Evolutionary conservation across 1,139 yeast species (phyloP), one percentile per base, ranked within the genome.

Genomic region (Candida freyschussii): DNA sequence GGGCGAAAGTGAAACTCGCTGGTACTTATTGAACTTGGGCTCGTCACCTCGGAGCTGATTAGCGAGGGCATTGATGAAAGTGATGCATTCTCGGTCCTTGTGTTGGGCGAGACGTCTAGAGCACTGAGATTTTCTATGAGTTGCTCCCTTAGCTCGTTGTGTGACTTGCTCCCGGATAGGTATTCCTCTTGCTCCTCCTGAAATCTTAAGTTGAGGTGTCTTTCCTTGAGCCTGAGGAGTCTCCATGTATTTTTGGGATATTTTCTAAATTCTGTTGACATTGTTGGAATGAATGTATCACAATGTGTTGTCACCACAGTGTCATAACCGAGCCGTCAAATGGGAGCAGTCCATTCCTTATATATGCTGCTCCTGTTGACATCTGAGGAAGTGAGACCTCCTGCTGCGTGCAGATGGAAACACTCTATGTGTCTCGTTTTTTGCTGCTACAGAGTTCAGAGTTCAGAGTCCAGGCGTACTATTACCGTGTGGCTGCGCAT

Each of bases 201-300:
- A 17, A 32, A 34, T 22, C 36, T 30, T 7, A 36, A 21, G 3
- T 34, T 20, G 6, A 45, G 22, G 24, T 45, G 37, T 32, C 51
- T 43, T 26, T 46, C 43, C 28, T 39, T 39, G 14, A 46, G 31
- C 6, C 22, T 33, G 13, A 34, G 33, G n/a, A 46, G 36, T 30
- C 51, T 37, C 51, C 51, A 46, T 23, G 51, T 43, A 32, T 40
- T 44, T 27, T 36, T 43, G 18, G 51, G 51, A 29, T 27, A 45
- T 29, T 37, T 40, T 42, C 50, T 44, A 30, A 35, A 39, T 14
- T 38, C 36, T 21, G 25, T n/a, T 14, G 15, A 27, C 28, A 19
- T 29, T 14, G 22, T 10, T 24, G 27, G n/a, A n/a, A n/a, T n/a
- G n/a, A n/a, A n/a, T n/a, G n/a, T n/a, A n/a, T n/a, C n/a, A n/a